Evolutionary conservation across 2,329 filamentous ascomycete species (phyloP), one percentile per base, ranked within the genome.

Genomic region (Claviceps quebecensis): DNA sequence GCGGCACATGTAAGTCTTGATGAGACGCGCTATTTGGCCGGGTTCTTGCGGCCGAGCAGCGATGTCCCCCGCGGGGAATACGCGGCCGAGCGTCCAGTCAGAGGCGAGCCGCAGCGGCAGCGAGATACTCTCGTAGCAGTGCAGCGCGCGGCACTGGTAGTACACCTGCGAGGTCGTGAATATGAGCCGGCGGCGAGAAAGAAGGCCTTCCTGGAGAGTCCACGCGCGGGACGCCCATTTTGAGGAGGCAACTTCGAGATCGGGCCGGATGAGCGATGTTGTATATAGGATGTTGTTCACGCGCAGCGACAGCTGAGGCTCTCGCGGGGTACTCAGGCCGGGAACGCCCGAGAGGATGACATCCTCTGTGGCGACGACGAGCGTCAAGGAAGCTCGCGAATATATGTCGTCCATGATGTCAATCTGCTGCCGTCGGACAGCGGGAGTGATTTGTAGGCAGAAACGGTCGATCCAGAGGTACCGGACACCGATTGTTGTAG

Each of bases 391-490:
- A 7, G 67, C 64, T 6, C 58, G 57, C 2, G 60, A 52, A 53
- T 67, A 67, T 23, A 69, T 66, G 38, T 65, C 60, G 22, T 62
- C 65, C 57, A 67, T 61, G 26, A 59, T 56, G 11, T 62, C 57
- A 34, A 63, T 53, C 45, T 69, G 65, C 6, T 58, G 56, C 19
- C 51, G 55, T 23, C 59, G 58, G 34, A 61, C 60, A n/a, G 55
- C 46, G 1, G 54, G 54, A n/a, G 59, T 58, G 19, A 58, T 59
- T 50, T 61, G 60, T 26, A 67, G 59, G 51, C 67, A 69, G 50
- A 63, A 67, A 11, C 59, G 61, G 48, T 69, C 65, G 7, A 69
- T 60, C 65, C 67, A 69, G 37, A 69, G 57, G 55, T 68, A 69
- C 22, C 59, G 64, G 14, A 61, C 65, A 5, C 65, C 67, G 26